Conservation (phyloP, 176 grass and related monocot genomes). For the Oryza nivara region DNA sequence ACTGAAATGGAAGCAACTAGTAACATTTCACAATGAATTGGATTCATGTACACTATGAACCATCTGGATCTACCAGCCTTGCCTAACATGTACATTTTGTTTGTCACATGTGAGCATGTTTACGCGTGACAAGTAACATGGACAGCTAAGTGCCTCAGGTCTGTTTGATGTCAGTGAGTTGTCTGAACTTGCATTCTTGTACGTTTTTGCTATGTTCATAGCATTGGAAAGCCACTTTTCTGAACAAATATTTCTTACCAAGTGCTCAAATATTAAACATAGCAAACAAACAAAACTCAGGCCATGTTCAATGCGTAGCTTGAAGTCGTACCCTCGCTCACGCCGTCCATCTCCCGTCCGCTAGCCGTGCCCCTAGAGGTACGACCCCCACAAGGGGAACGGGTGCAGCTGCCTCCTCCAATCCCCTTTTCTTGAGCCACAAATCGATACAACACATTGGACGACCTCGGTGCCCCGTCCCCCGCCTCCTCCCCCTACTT, state of each 20-base stretch:
- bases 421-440: too few relatives aligned
- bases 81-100: not conserved
- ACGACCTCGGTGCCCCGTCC: too few relatives aligned
- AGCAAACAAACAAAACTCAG: not conserved
- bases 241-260: not conserved
- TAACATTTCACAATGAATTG: not conserved
- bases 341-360: too few relatives aligned
- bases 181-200: not conserved
- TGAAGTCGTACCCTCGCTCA: too few relatives aligned
- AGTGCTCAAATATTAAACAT: not conserved
- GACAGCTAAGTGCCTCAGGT: not conserved
- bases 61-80: too few relatives aligned
- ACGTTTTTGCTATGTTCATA: not conserved
- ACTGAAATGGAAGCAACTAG: too few relatives aligned
- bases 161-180: not conserved
- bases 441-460: too few relatives aligned
- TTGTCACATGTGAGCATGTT: not conserved
- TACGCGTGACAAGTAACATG: conserved; percentile 18
- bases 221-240: not conserved
- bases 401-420: too few relatives aligned
- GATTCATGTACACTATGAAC: too few relatives aligned
- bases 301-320: not conserved
- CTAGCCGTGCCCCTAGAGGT: too few relatives aligned
- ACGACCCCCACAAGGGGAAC: too few relatives aligned
- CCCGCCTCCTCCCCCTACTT: too few relatives aligned